These are phyloP conservation scores for Lasiosphaeria miniovina DNA, from an alignment of 495 filamentous ascomycete genomes.

Conservation along the genomic window DNA sequence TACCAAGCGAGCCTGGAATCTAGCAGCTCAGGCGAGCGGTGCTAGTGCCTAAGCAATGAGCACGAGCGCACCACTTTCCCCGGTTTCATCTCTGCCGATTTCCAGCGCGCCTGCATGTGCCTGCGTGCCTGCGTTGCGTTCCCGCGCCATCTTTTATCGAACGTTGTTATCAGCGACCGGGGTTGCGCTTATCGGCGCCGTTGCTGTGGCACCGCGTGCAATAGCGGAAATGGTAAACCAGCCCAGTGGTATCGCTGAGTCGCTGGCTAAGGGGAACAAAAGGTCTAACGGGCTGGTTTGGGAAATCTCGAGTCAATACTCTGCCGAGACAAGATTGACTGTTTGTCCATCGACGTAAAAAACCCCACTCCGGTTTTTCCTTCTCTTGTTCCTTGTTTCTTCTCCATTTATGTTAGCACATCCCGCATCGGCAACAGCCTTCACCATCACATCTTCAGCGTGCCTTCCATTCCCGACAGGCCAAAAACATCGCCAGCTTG, in stretches of 20 bases:
- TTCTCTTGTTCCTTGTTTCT: neutral
- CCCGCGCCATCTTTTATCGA: neutral
- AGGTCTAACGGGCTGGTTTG: neutral
- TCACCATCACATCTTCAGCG: neutral
- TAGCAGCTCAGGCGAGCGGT: too few species aligned
- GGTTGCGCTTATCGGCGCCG: neutral
- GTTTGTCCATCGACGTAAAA: neutral
- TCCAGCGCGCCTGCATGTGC: too few species aligned
- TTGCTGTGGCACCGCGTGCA: conserved; percentile 1
- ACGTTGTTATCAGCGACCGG: neutral
- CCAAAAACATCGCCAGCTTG: too few species aligned
- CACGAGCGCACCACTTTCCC: too few species aligned
- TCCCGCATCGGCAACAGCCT: neutral
- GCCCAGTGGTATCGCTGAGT: neutral
- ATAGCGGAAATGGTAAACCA: neutral
- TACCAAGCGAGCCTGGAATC: too few species aligned
- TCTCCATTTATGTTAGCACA: neutral
- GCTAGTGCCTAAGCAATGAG: too few species aligned
- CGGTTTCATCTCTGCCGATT: too few species aligned
- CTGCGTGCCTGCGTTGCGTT: neutral
- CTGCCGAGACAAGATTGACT: neutral
- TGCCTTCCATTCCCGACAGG: neutral
- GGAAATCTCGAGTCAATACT: neutral
- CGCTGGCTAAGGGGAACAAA: neutral
- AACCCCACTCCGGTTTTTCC: neutral